Evolutionary conservation across 75 land plant species (phyloP), one percentile per base, ranked within the genome.

Genomic region (Ceratopteris richardii): DNA sequence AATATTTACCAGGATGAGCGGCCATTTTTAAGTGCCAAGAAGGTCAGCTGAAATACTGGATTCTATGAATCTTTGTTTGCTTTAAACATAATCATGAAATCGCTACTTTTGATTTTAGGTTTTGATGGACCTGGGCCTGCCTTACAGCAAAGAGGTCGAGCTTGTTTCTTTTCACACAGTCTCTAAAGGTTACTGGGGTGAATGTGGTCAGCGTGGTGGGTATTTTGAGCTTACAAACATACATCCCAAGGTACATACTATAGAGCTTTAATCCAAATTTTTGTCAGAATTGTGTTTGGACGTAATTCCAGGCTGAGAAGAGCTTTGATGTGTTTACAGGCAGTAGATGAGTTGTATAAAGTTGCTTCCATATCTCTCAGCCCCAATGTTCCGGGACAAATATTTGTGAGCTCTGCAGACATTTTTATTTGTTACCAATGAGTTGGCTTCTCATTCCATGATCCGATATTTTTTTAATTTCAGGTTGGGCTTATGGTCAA

Each of bases 141-240:
- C 85, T 19, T 56, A 69, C 24, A 86, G 91, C 74, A 81, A 81
- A 60, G 82, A 68, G 47, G 59, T 94, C 19, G 88, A 89, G 74
- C 83, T 94, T 27, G 78, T 94, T 6, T 89, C 96, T 29, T 94
- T 83, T 65, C 98, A 94, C 81, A 86, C 91, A 1, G 96, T 90
- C 9, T 94, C 98, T 0, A 94, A 94, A 73, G 98, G 98, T 40
- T 94, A 83, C 56, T 84, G 77, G 70, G 98, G 98, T 18, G 98
- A 94, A 71, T 94, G 98, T 74, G 98, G 98, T 2, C 98, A 94
- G 71, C 90, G 98, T 41, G 98, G 96, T 51, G 98, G 85, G 51
- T 94, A 90, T 57, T 89, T 89, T 69, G 98, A 94, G 62, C 78
- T 94, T 82, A 90, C 96, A 37, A 94, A 94, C 63, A 73, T 94